Conservation (phyloP, 2,329 filamentous ascomycete species). For the Beauveria rudraprayagi region DNA sequence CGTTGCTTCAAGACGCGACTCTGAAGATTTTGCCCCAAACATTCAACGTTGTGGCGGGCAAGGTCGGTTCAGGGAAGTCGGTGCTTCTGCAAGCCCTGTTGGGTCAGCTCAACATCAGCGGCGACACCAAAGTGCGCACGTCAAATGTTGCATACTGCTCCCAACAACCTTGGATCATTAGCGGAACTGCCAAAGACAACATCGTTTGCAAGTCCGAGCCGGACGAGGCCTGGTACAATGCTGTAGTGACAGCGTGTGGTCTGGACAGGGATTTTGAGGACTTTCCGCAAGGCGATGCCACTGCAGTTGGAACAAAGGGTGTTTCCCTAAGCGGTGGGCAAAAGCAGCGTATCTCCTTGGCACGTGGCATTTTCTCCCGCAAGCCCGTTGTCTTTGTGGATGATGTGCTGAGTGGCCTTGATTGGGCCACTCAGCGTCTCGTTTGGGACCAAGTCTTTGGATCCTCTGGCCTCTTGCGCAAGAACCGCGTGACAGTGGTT, state of each 20-base stretch:
- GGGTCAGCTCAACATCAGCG: slow-evolving; percentile 14
- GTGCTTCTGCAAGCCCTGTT: slow-evolving; percentile 16
- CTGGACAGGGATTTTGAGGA: slow-evolving; percentile 16
- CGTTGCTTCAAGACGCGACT: slow-evolving; percentile 9
- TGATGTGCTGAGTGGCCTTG: slow-evolving; percentile 27
- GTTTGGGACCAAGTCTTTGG: slow-evolving; percentile 30
- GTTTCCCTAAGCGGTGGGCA: slow-evolving; percentile 21
- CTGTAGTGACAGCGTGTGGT: slow-evolving; percentile 16
- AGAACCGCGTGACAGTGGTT: slow-evolving; percentile 18
- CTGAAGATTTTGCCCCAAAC: slow-evolving; percentile 12
- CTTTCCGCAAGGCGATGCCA: slow-evolving; percentile 17
- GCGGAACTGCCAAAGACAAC: slow-evolving; percentile 17
- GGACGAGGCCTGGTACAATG: slow-evolving; percentile 17
- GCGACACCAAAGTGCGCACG: slow-evolving; percentile 10
- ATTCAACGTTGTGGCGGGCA: slow-evolving; percentile 17
- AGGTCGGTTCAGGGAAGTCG: slow-evolving; percentile 18
- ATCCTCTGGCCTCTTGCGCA: slow-evolving; percentile 21
- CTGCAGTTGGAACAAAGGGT: slow-evolving; percentile 16
- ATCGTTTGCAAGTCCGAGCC: slow-evolving; percentile 16
- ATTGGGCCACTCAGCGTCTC: slow-evolving; percentile 28
- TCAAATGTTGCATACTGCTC: slow-evolving; percentile 17
- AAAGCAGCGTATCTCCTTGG: slow-evolving; percentile 20
- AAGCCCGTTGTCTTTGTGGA: slow-evolving; percentile 22
- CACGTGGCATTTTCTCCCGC: slow-evolving; percentile 19
- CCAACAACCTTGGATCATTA: slow-evolving; percentile 19